Conservation (phyloP, 192 early-diverging fungal species). For the Ambispora gerdemannii region DNA sequence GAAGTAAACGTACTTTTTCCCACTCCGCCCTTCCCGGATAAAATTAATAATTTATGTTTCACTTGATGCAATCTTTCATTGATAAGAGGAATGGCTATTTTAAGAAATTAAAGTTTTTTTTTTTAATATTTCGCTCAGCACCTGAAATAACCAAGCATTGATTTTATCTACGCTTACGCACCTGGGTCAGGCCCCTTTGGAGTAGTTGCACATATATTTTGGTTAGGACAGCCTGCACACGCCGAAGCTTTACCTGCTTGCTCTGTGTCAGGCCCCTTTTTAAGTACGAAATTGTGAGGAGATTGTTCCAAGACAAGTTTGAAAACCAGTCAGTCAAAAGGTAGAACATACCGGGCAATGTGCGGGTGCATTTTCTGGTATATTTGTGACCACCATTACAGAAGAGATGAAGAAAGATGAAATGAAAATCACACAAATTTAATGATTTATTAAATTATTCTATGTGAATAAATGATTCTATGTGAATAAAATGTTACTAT, state of each 20-base stretch:
- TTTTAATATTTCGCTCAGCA: too few species aligned
- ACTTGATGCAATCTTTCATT: conserved; percentile 57
- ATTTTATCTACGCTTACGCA: too few species aligned
- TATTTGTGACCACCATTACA: conserved; percentile 29
- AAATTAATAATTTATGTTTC: conserved; percentile 89
- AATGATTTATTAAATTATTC: too few species aligned
- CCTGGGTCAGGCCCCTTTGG: conserved; percentile 81
- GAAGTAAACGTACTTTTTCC: conserved; percentile 94
- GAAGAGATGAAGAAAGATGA: too few species aligned
- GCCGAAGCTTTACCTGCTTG: conserved; percentile 68
- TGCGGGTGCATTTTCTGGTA: conserved; percentile 62
- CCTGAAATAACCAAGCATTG: too few species aligned
- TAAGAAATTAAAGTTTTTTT: not conserved
- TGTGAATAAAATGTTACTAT: too few species aligned
- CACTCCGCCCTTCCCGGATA: conserved; percentile 98
- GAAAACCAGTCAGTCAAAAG: not conserved
- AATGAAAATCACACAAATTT: too few species aligned
- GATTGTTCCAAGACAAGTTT: not conserved
- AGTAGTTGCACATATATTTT: conserved; percentile 67
- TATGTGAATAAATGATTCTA: too few species aligned
- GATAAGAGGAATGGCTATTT: conserved; percentile 60
- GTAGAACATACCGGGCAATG: conserved; percentile 59
- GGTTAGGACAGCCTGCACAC: conserved; percentile 82
- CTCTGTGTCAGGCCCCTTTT: conserved; percentile 66
- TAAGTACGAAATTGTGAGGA: not conserved